These are phyloP conservation scores for Amanita muscaria DNA, from an alignment of 768 basidiomycete genomes.

Conservation along the genomic window DNA sequence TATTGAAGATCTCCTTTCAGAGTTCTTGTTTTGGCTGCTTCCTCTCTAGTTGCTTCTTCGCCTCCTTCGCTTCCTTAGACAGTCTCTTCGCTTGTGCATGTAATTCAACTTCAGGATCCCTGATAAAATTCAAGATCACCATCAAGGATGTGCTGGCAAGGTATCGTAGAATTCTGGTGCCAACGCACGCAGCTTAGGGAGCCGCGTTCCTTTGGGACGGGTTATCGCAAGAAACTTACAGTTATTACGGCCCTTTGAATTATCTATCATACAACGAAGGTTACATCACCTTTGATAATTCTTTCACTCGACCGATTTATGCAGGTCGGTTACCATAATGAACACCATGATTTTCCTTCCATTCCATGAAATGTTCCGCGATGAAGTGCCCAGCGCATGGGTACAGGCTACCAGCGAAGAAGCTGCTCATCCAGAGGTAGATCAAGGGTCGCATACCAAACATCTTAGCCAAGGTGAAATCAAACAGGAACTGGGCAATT, in stretches of 20 bases:
- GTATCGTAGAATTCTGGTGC: slow-evolving; percentile 51
- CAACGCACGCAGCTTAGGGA: slow-evolving; percentile 72
- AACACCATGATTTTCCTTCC: slow-evolving; percentile 98
- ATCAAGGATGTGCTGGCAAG: slow-evolving; percentile 28
- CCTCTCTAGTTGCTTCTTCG: too few relatives aligned
- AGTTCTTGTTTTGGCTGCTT: too few relatives aligned
- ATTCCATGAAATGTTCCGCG: slow-evolving; percentile 93
- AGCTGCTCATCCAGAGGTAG: slow-evolving; percentile 90
- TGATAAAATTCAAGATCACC: slow-evolving; percentile 97
- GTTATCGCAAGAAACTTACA: slow-evolving; percentile 90
- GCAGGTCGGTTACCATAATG: slow-evolving; percentile 97
- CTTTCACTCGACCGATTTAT: neutral
- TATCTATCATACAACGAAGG: slow-evolving; percentile 86
- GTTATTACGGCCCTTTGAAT: slow-evolving; percentile 92
- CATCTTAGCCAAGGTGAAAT: slow-evolving; percentile 79
- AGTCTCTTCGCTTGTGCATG: slow-evolving; percentile 81
- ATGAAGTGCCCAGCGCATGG: slow-evolving; percentile 59
- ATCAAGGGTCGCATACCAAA: slow-evolving; percentile 86
- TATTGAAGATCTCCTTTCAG: too few relatives aligned
- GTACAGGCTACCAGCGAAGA: slow-evolving; percentile 93
- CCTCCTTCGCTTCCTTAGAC: slow-evolving; percentile 23
- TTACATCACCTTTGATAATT: slow-evolving; percentile 5
- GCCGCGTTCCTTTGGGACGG: slow-evolving; percentile 88
- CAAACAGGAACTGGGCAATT: slow-evolving; percentile 55
- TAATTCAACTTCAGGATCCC: slow-evolving; percentile 81